These are phyloP conservation scores for Eutrema salsugineum DNA, from an alignment of 441 rosid species.

Conservation along the genomic window DNA sequence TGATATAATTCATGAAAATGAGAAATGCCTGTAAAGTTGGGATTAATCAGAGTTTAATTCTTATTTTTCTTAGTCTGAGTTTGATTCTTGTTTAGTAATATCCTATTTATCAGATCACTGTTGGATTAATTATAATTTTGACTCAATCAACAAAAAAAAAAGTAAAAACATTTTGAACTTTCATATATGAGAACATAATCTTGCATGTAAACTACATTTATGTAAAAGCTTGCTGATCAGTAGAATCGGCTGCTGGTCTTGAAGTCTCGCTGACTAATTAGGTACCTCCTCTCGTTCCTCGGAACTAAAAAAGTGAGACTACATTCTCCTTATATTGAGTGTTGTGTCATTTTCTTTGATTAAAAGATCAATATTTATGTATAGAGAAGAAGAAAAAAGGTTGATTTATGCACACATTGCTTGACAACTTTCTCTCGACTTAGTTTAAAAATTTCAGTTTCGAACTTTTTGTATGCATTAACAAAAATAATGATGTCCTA, in stretches of 20 bases:
- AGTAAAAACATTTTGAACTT: neutral
- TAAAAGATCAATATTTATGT: no score
- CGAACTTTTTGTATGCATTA: no score
- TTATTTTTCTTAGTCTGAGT: neutral
- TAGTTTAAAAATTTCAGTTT: neutral
- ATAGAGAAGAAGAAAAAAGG: neutral
- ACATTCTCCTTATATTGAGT: no score
- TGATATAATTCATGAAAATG: neutral
- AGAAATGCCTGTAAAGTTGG: neutral
- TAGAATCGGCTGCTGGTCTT: no score
- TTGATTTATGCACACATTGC: neutral
- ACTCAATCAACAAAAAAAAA: neutral
- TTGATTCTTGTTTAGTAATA: neutral
- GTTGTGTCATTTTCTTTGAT: no score
- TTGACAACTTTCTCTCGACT: neutral
- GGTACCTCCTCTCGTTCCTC: no score
- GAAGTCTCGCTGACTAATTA: no score
- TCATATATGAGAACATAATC: no score
- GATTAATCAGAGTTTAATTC: neutral
- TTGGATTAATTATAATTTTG: neutral
- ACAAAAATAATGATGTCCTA: no score
- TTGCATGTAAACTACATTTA: neutral
- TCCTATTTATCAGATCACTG: neutral
- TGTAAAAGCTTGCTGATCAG: neutral
- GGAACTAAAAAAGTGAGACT: no score